phyloP scores from a whole-genome alignment of 768 basidiomycete genomes.

The Termitomyces bulborhizus region DNA sequence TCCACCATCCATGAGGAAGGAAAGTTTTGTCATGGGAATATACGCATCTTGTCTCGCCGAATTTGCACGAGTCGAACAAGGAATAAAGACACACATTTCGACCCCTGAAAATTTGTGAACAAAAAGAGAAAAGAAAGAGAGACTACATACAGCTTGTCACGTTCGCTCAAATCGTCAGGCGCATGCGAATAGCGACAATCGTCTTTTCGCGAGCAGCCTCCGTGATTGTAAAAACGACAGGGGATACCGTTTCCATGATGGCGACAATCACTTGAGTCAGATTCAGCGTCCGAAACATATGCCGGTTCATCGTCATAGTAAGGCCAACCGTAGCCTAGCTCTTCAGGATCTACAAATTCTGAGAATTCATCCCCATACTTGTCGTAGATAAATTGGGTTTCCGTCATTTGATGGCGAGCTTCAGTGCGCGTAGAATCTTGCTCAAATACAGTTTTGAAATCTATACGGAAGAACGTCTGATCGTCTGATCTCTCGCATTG shows the following conservation, averaged over 20 bases:
- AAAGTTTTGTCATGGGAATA: constrained; percentile 43
- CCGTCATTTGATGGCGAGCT: constrained; percentile 11
- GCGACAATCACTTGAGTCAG: constrained; percentile 47
- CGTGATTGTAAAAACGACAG: constrained; percentile 49
- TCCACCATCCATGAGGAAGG: constrained; percentile 47
- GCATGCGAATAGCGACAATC: constrained; percentile 43
- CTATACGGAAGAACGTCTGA: constrained; percentile 6
- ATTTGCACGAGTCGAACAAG: constrained; percentile 29
- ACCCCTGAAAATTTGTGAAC: constrained; percentile 7
- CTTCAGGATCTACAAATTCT: neutral
- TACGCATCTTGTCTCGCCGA: constrained; percentile 32
- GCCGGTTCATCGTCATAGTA: constrained; percentile 19
- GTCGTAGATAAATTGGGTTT: constrained; percentile 8
- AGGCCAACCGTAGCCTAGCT: constrained; percentile 10
- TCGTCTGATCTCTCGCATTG: neutral
- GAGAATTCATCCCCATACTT: constrained; percentile 5
- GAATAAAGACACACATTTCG: constrained; percentile 31
- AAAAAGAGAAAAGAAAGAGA: neutral
- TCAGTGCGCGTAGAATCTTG: constrained; percentile 17
- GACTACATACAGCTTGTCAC: constrained; percentile 38
- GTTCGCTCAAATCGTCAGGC: constrained; percentile 42
- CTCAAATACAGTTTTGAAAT: constrained; percentile 20
- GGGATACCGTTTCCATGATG: constrained; percentile 41
- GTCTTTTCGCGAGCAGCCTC: constrained; percentile 33
- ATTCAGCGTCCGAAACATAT: constrained; percentile 28